Conservation (phyloP, 495 filamentous ascomycete genomes). For the Neurospora sp. region DNA sequence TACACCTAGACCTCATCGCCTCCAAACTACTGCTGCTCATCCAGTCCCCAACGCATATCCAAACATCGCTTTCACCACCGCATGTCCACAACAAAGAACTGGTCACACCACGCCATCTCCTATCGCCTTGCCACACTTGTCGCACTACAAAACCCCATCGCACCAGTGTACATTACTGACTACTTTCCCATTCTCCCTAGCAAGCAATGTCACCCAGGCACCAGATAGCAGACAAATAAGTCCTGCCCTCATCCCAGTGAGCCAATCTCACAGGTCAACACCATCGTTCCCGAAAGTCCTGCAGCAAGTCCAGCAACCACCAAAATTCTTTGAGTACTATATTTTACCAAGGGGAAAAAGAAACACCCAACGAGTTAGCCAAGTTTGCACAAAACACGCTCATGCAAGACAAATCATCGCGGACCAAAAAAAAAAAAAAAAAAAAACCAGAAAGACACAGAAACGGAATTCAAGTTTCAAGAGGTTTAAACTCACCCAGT, state of each 20-base stretch:
- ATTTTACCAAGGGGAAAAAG: background rate
- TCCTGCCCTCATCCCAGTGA: background rate
- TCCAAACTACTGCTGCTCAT: background rate
- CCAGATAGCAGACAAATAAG: background rate
- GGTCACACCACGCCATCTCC: background rate
- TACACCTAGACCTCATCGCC: background rate
- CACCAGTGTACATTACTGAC: background rate
- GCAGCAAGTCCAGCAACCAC: background rate
- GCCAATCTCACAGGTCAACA: background rate
- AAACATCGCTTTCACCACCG: background rate
- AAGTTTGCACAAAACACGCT: background rate
- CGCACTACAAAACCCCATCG: background rate
- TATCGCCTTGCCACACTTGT: background rate
- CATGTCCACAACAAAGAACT: background rate
- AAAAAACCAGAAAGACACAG: too few species aligned
- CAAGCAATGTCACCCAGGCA: background rate
- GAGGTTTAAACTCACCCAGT: background rate
- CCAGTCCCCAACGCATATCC: background rate
- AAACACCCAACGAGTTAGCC: background rate
- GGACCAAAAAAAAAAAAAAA: too few species aligned
- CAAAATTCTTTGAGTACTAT: background rate
- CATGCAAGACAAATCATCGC: background rate
- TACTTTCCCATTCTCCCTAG: background rate
- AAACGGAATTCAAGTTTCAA: background rate
- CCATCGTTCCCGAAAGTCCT: accelerated